phyloP scores from a whole-genome alignment of 2,329 filamentous ascomycete species.

The Volutella citrinella region DNA sequence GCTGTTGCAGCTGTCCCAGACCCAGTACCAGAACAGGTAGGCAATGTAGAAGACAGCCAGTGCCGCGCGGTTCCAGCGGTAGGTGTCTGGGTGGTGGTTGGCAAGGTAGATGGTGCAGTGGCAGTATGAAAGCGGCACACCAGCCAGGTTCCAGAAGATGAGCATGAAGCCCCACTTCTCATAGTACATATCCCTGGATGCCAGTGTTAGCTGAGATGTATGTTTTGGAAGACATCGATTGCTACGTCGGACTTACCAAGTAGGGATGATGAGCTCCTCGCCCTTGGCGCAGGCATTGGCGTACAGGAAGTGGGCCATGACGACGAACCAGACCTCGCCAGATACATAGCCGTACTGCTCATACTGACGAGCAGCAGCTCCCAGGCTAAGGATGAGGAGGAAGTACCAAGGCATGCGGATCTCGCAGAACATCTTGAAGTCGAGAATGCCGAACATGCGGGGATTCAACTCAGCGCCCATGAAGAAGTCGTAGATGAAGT shows the following conservation, averaged over 20 bases:
- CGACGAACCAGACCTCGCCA: slow-evolving; percentile 77
- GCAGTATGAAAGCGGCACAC: slow-evolving; percentile 87
- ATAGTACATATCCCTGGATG: slow-evolving; percentile 78
- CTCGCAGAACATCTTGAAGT: slow-evolving; percentile 97
- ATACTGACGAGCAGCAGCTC: slow-evolving; percentile 76
- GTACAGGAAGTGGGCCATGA: slow-evolving; percentile 90
- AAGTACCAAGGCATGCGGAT: slow-evolving; percentile 92
- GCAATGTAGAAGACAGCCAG: slow-evolving; percentile 62
- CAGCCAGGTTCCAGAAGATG: slow-evolving; percentile 95
- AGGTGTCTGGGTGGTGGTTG: slow-evolving; percentile 74
- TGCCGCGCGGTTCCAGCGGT: slow-evolving; percentile 70
- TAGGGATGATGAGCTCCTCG: slow-evolving; percentile 85
- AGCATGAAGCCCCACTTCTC: slow-evolving; percentile 98
- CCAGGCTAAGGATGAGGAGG: slow-evolving; percentile 73
- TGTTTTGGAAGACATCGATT: background rate
- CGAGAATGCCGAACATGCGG: slow-evolving; percentile 78
- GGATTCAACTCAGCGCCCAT: slow-evolving; percentile 91
- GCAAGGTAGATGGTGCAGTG: slow-evolving; percentile 90
- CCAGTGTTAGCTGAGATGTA: background rate
- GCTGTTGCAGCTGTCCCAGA: slow-evolving; percentile 89
- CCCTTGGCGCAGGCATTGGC: slow-evolving; percentile 91
- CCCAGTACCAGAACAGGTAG: slow-evolving; percentile 85
- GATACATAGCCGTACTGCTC: slow-evolving; percentile 83
- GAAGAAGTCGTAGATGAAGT: slow-evolving; percentile 86
- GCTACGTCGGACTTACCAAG: slow-evolving; percentile 65